Conservation (phyloP, 345 rosid species). For the Durio zibethinus region DNA sequence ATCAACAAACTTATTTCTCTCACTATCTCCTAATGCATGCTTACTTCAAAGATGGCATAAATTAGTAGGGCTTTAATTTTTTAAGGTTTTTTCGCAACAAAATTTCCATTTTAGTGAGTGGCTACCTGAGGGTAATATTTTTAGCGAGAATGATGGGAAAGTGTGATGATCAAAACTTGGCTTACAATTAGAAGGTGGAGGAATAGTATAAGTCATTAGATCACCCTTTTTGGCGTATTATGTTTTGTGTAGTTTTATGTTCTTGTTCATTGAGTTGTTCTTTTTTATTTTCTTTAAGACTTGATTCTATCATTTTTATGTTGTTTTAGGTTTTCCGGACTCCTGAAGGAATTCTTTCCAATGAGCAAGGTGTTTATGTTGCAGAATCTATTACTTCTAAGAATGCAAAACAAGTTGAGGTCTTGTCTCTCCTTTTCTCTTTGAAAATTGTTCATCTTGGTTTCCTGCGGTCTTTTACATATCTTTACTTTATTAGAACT, state of each 20-base stretch:
- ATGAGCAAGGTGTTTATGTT: slow-evolving; percentile 84
- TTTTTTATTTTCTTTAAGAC: not conserved
- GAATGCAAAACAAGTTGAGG: slow-evolving; percentile 62
- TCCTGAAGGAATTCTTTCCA: slow-evolving; percentile 88
- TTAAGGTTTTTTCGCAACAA: not conserved
- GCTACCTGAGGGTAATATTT: not conserved
- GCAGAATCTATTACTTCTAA: slow-evolving; percentile 67
- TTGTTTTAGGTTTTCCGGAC: slow-evolving; percentile 68
- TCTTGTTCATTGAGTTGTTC: not conserved
- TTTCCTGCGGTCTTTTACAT: not conserved
- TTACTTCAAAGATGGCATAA: not conserved
- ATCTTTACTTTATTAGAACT: not conserved
- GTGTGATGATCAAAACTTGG: not conserved
- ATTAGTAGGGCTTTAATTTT: not conserved
- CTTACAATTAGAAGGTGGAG: not conserved
- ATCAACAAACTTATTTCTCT: not conserved
- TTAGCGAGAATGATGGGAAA: not conserved
- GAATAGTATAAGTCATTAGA: not conserved
- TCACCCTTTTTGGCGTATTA: not conserved
- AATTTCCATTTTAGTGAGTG: not conserved
- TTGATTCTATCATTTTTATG: slow-evolving; percentile 8
- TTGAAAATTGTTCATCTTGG: not conserved
- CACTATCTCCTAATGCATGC: not conserved
- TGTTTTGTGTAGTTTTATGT: not conserved
- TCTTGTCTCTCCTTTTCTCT: slow-evolving; percentile 3